Base-by-base conservation (phyloP, 2,329 filamentous ascomycete species). In the Paraconiothyrium sp. region DNA sequence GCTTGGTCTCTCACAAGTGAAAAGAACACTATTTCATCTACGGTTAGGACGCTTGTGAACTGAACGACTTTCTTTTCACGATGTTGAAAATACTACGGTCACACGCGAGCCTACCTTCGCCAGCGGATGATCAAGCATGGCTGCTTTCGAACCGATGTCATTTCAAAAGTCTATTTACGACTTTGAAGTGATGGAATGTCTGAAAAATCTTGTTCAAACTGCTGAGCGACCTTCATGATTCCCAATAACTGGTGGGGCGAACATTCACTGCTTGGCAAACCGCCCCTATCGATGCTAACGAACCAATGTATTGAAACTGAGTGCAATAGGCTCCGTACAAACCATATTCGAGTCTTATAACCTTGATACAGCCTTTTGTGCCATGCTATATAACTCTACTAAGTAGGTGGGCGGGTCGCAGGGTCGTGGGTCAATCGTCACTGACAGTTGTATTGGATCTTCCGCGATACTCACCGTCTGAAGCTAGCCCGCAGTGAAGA, bases 211-310 rank as follows among this genome's bases (percentile, higher is more conserved):
- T 44, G 1, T 2, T 44, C 4, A 44, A 6, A 9, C 6, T 20
- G 5, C 20, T 44, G n/a, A 22, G 41, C 8, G 41, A 22, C 7
- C 6, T 7, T 16, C n/a, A 43, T 43, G 41, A n/a, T 41, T 5
- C 37, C 14, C 10, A 16, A 41, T 5, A 4, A 6, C 22, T 20
- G 41, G 41, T 44, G 2, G 41, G 3, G 16, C n/a, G 41, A 22
- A 54, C 51, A 54, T 54, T 44, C 51, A 54, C 34, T 54, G 51
- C 51, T 54, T 54, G 37, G 51, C 51, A 54, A 32, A 44, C 22
- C 14, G 3, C 50, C 34, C 20, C 22, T 41, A 20, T 9, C 35
- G 20, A 27, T 34, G 5, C 8, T 16, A 1, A 5, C 5, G 20
- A 20, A 37, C 6, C 35, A 41, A 41, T 41, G 35, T 52, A 3